These are phyloP conservation scores for Globisporangium spiculum DNA, from an alignment of 352 stramenopile species.

Conservation along the genomic window DNA sequence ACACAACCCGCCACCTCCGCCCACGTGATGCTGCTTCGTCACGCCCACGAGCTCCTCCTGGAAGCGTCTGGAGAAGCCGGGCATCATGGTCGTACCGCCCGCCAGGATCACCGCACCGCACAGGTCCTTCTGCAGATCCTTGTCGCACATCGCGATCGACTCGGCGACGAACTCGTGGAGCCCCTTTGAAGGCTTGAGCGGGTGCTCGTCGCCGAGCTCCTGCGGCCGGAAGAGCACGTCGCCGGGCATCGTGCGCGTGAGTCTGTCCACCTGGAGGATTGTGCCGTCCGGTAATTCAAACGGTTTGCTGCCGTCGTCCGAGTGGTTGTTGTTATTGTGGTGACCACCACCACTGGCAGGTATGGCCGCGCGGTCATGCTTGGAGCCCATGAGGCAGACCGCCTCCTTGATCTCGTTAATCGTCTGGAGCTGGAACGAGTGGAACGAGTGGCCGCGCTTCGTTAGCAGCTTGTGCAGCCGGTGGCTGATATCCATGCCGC, in stretches of 20 bases:
- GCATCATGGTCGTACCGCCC: constrained; percentile 83
- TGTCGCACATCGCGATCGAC: constrained; percentile 87
- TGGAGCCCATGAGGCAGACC: constrained; percentile 36
- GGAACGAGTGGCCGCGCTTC: constrained; percentile 65
- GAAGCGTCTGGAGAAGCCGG: constrained; percentile 79
- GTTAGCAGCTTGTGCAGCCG: constrained; percentile 66
- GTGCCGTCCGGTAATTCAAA: constrained; percentile 88
- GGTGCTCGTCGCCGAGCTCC: constrained; percentile 93
- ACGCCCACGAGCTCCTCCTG: constrained; percentile 58
- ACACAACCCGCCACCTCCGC: constrained; percentile 25
- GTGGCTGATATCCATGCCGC: constrained; percentile 74
- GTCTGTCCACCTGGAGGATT: constrained; percentile 74
- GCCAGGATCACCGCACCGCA: constrained; percentile 73
- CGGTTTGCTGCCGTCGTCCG: constrained; percentile 43
- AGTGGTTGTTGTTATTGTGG: constrained; percentile 5
- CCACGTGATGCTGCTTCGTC: constrained; percentile 11
- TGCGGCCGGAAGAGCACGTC: constrained; percentile 85
- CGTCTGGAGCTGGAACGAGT: constrained; percentile 65
- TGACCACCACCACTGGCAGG: background rate
- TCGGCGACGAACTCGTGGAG: constrained; percentile 83
- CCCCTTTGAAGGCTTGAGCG: constrained; percentile 46
- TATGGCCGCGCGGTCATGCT: constrained; percentile 24
- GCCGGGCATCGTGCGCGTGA: constrained; percentile 62
- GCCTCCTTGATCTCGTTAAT: constrained; percentile 88
- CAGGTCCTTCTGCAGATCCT: constrained; percentile 80